Conservation (phyloP, 768 basidiomycete genomes). For the Saitozyma podzolica region DNA sequence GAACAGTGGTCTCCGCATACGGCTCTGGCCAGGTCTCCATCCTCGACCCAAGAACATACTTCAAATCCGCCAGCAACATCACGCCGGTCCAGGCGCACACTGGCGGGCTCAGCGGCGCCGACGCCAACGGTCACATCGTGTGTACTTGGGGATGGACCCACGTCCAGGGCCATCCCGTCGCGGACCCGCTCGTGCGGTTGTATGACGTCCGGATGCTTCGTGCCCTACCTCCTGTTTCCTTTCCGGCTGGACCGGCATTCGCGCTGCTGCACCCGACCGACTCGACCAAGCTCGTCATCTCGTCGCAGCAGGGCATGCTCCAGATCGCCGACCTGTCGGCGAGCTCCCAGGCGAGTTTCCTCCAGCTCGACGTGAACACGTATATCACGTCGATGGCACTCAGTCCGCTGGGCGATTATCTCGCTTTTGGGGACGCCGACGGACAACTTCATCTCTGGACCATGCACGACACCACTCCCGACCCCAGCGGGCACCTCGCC, state of each 20-base stretch:
- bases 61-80: conserved; percentile 24
- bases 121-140: conserved; percentile 72
- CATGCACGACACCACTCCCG: conserved; percentile 59
- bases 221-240: conserved; percentile 79
- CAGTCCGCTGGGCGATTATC: conserved; percentile 82
- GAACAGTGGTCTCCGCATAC: conserved; percentile 30
- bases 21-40: conserved; percentile 41
- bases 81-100: conserved; percentile 70
- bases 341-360: conserved; percentile 11
- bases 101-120: conserved; percentile 77
- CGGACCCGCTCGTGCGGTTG: conserved; percentile 89
- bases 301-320: conserved; percentile 77
- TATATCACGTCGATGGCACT: conserved; percentile 78
- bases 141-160: conserved; percentile 85
- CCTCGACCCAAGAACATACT: conserved; percentile 43
- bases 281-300: conserved; percentile 70
- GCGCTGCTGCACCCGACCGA: conserved; percentile 75
- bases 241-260: conserved; percentile 82
- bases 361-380: conserved; percentile 55
- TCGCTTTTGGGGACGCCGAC: conserved; percentile 87
- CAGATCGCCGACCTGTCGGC: conserved; percentile 72
- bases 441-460: conserved; percentile 80
- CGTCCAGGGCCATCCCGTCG: conserved; percentile 84
- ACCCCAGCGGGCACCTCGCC: conserved; percentile 18
- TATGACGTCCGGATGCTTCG: conserved; percentile 84